Evolutionary conservation across 75 land plant genomes (phyloP), one percentile per base, ranked within the genome.

Genomic region (Chamaecyparis obtusa): DNA sequence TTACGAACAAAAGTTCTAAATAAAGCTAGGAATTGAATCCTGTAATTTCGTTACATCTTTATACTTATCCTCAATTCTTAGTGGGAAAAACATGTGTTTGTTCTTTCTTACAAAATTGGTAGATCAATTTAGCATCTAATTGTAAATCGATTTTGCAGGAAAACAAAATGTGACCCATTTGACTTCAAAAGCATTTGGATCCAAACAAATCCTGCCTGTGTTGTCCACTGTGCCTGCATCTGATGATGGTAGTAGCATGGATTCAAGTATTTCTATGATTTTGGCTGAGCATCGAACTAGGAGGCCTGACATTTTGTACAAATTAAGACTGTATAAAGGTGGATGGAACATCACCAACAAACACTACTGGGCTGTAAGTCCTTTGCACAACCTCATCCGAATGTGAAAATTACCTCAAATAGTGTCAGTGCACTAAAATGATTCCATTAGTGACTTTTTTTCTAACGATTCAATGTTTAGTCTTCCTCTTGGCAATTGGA

Each of bases 321-420:
- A 87, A 0, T 92, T 97, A 84, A 87, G 83, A 77, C 74, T 19
- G 17, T 97, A 96, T 71, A 49, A 81, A 39, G 99, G 89, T 44
- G 99, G 99, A 5, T 97, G 99, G 99, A 93, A 97, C 87, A 91
- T 96, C 17, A 87, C 89, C 49, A 95, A 95, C 90, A 85, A 87
- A 80, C 96, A 95, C 74, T 96, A 97, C 85, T 97, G 97, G 97
- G 94, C 98, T 84, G 99, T 97, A 94, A 92, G 96, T 87, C 43
- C 2, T 84, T 57, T 16, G 15, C 15, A 85, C 43, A 77, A 33
- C 36, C 78, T 75, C 14, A 36, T 77, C 6, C 80, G 1, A 36
- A 15, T 76, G 19, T 76, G 19, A 77, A 19, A 57, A 57, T 19
- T 57, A 15, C 7, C 24, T 17, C 19, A 57, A 17, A 71, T 71